Evolutionary conservation across 2,329 filamentous ascomycete species (phyloP), one percentile per base, ranked within the genome.

Genomic region (Ophiocordyceps camponoti-saundersi): DNA sequence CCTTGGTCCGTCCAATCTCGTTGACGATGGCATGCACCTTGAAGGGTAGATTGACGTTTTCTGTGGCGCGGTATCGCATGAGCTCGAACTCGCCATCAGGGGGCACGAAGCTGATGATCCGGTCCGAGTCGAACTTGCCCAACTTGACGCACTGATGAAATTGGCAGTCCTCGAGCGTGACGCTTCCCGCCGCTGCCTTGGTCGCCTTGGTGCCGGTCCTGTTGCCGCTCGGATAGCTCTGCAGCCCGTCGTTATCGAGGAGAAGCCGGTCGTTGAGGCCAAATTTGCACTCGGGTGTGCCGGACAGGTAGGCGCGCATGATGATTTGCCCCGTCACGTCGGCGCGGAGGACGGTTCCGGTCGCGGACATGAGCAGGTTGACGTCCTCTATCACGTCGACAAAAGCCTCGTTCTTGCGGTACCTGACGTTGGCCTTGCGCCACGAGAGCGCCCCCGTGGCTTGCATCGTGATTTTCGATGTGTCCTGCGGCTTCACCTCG

Each of bases 321-420:
- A 98, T 79, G 58, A 98, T 98, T 61, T 96, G 89, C 46, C 92
- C 92, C 46, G 87, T 95, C 46, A 98, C 92, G 59, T 98, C 92
- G 52, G 92, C 92, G 53, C 92, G 85, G 13, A 98, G 76, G 26
- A 98, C 88, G 21, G 89, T 90, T 29, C 92, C 92, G 0, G 88
- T 92, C 6, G 92, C 92, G n/a, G 90, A 96, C 85, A 98, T 95
- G 59, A 98, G 81, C 49, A 98, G 76, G 65, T 98, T 98, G 58
- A 98, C 90, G 60, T 98, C 92, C 66, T 98, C 92, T 59, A 98
- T 98, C 18, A 98, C 92, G 65, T 98, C 92, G 55, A 98, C 92
- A 59, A 98, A 98, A 30, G 92, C 92, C 65, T 98, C 92, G 68
- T 98, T 98, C 70, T 98, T 98, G 64, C 92, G 85, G 69, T 98